phyloP scores from a whole-genome alignment of 768 basidiomycete species.

The Boletus rubroflammeus region DNA sequence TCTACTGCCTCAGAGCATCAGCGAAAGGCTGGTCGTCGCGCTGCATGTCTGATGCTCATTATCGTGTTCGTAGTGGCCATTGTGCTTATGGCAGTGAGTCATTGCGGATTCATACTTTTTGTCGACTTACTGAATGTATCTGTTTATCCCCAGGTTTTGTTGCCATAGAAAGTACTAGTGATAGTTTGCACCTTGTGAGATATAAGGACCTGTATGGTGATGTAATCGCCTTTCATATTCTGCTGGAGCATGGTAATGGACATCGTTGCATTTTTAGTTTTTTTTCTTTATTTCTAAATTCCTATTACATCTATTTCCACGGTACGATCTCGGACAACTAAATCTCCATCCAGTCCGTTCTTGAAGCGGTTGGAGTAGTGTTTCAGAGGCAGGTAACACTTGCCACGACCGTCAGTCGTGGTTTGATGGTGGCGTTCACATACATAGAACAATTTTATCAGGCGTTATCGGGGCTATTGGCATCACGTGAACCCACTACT shows the following conservation, averaged over 20 bases:
- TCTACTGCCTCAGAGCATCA: conserved; percentile 90
- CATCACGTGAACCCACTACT: not conserved
- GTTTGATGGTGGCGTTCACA: not conserved
- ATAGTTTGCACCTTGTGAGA: not conserved
- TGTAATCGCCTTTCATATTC: not conserved
- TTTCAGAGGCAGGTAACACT: not conserved
- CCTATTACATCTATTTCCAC: conserved; percentile 10
- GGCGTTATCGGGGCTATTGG: not conserved
- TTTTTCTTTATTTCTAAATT: conserved; percentile 28
- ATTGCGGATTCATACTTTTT: not conserved
- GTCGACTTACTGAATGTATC: not conserved
- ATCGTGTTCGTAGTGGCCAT: conserved; percentile 82
- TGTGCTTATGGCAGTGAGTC: conserved; percentile 87
- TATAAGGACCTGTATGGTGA: conserved; percentile 7
- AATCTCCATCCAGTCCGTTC: not conserved
- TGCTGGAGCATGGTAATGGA: conserved; percentile 12
- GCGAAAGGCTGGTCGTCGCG: conserved; percentile 86
- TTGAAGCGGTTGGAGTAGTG: not conserved
- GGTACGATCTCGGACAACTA: not conserved
- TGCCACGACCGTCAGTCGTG: not conserved
- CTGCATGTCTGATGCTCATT: conserved; percentile 86
- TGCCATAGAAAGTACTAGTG: conserved; percentile 17
- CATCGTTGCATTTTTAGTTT: conserved; percentile 10
- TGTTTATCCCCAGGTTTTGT: conserved; percentile 16
- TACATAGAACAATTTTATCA: not conserved